Conservation (phyloP, 495 filamentous ascomycete genomes). For the Neurospora hispaniola region DNA sequence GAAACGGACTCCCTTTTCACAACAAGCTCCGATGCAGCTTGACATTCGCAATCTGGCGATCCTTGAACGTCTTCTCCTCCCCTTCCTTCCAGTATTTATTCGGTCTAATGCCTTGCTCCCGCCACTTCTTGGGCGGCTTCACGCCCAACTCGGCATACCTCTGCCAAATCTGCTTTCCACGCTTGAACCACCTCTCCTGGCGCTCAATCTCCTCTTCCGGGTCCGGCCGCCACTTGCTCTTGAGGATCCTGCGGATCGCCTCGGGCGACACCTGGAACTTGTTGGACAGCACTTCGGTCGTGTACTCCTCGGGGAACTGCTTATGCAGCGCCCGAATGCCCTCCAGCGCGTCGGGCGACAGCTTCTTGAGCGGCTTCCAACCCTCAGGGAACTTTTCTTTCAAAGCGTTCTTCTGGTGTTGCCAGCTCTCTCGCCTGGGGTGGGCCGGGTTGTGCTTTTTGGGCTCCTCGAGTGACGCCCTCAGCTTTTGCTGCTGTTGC, state of each 20-base stretch:
- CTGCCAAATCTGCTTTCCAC: slow-evolving; percentile 68
- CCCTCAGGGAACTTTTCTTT: slow-evolving; percentile 54
- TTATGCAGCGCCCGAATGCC: slow-evolving; percentile 72
- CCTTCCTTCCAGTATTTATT: slow-evolving; percentile 25
- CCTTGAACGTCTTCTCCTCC: slow-evolving; percentile 9
- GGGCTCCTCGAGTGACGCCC: neutral
- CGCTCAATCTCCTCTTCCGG: slow-evolving; percentile 50
- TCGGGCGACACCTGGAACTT: slow-evolving; percentile 82
- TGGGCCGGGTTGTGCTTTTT: neutral
- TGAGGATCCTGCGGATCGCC: slow-evolving; percentile 75
- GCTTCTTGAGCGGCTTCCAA: slow-evolving; percentile 73
- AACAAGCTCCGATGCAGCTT: neutral
- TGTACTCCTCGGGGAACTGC: slow-evolving; percentile 63
- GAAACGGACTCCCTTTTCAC: neutral
- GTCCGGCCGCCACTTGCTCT: slow-evolving; percentile 67
- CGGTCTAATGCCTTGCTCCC: slow-evolving; percentile 51
- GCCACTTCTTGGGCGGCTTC: slow-evolving; percentile 59
- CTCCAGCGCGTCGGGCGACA: slow-evolving; percentile 83
- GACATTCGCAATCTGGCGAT: neutral
- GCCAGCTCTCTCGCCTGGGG: slow-evolving; percentile 11
- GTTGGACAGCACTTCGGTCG: slow-evolving; percentile 59
- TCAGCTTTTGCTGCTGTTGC: neutral
- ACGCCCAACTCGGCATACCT: slow-evolving; percentile 57
- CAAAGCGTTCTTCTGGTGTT: slow-evolving; percentile 18
- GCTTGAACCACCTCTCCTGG: slow-evolving; percentile 61